Evolutionary conservation across 768 basidiomycete genomes (phyloP).

Genomic region (Lentinus tigrinus): DNA sequence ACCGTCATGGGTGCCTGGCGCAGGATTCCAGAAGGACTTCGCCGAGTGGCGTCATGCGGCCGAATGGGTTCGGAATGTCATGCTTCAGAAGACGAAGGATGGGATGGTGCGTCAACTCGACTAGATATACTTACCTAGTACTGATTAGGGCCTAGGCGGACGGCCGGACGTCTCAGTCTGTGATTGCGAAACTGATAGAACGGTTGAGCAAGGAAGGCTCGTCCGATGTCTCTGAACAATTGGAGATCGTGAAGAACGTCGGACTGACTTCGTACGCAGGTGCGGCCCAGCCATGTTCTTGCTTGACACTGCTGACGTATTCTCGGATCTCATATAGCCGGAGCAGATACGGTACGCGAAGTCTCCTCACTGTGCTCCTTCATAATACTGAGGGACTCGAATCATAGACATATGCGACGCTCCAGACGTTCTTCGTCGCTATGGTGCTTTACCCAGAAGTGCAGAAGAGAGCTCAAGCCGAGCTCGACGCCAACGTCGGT

Average conservation of each 20-base stretch:
- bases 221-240: not conserved
- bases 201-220: not conserved
- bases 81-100: not conserved
- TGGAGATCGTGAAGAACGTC: not conserved
- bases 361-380: not conserved
- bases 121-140: not conserved
- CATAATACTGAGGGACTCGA: not conserved
- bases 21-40: not conserved
- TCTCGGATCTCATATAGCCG: not conserved
- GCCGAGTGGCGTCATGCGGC: not conserved
- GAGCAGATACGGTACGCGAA: not conserved
- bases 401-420: not conserved
- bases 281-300: not conserved
- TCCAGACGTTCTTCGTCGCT: constrained; percentile 13
- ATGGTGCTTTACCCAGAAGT: constrained; percentile 14
- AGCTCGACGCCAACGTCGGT: constrained; percentile 16
- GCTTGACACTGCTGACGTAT: not conserved
- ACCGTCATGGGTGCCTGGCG: constrained; percentile 4
- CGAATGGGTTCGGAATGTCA: not conserved
- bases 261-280: not conserved
- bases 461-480: constrained; percentile 13
- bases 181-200: not conserved
- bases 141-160: not conserved
- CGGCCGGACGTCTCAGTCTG: not conserved
- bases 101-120: not conserved